A percentile compares a stretch with the other conserved stretches of the same genome.
Evolutionary conservation across 306 rosid genomes (phyloP).

Genomic region (Hylodesmum podocarpum): DNA sequence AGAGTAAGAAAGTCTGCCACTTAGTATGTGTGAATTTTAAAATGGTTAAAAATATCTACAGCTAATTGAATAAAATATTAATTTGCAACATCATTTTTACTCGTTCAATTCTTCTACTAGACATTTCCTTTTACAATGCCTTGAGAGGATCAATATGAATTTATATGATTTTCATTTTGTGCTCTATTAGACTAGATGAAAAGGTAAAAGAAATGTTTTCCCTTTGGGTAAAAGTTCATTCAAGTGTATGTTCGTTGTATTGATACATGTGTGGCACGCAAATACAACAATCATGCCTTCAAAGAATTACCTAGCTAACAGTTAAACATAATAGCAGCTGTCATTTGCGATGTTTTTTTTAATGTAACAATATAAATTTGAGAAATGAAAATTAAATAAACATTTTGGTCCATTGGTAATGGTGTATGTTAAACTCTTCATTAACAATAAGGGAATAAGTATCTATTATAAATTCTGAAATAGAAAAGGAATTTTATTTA

Average conservation of each 20-base stretch:
- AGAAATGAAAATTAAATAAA: constrained; percentile 11
- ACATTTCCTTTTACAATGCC: constrained; percentile 40
- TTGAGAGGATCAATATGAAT: constrained; percentile 36
- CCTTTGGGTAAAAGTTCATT: constrained; percentile 36
- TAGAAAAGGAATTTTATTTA: neutral
- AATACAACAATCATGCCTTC: neutral
- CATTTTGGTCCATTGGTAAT: neutral
- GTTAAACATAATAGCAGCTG: constrained; percentile 7
- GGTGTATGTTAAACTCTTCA: constrained; percentile 14
- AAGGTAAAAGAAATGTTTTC: constrained; percentile 33
- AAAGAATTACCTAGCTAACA: neutral
- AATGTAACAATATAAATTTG: neutral
- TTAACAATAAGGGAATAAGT: constrained; percentile 10
- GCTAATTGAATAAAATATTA: constrained; percentile 34
- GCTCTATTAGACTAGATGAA: constrained; percentile 36
- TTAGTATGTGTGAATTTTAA: constrained; percentile 3
- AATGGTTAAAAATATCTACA: constrained; percentile 5
- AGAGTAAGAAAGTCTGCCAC: constrained; percentile 13
- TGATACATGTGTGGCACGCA: constrained; percentile 7
- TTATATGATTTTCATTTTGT: constrained; percentile 24
- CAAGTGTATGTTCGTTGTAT: constrained; percentile 25
- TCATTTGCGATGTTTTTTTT: constrained; percentile 2
- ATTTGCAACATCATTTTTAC: constrained; percentile 4
- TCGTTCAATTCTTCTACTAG: constrained; percentile 45
- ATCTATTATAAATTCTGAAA: neutral